phyloP scores from a whole-genome alignment of 2,329 filamentous ascomycete genomes.

The Pyricularia grisea region DNA sequence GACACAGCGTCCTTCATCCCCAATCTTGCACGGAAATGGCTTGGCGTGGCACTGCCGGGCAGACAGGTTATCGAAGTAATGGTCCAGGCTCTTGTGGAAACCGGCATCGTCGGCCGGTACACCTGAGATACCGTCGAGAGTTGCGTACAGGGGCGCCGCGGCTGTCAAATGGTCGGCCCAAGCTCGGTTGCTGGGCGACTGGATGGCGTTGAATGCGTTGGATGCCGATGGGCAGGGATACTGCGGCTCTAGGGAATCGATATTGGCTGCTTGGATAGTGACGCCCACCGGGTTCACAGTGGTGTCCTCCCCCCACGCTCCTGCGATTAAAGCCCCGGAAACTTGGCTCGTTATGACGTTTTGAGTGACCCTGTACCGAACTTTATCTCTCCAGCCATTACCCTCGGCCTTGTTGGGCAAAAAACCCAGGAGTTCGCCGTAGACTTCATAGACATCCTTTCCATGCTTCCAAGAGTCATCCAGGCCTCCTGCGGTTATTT shows the following conservation, averaged over 20 bases:
- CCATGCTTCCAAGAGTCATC: constrained; percentile 71
- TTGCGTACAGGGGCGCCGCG: constrained; percentile 42
- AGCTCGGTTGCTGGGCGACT: constrained; percentile 25
- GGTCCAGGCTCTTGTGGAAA: constrained; percentile 67
- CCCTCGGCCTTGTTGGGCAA: constrained; percentile 41
- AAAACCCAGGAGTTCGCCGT: constrained; percentile 59
- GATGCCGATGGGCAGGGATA: constrained; percentile 54
- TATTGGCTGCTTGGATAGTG: constrained; percentile 38
- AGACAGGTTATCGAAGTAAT: constrained; percentile 79
- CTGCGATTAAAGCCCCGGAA: constrained; percentile 62
- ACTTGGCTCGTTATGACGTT: constrained; percentile 79
- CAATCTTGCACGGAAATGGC: constrained; percentile 58
- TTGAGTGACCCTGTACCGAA: constrained; percentile 66
- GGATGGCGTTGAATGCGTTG: constrained; percentile 7
- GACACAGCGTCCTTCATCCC: constrained; percentile 45
- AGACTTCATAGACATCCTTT: constrained; percentile 66
- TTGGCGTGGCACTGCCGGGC: constrained; percentile 68
- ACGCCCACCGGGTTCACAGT: constrained; percentile 23
- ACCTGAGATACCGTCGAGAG: constrained; percentile 60
- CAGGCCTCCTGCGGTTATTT: constrained; percentile 64
- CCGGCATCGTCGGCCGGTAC: constrained; percentile 43
- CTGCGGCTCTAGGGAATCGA: constrained; percentile 67
- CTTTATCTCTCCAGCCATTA: constrained; percentile 27
- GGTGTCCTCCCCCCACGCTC: constrained; percentile 46
- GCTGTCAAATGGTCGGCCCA: constrained; percentile 59